phyloP scores from a whole-genome alignment of 441 rosid genomes.

The Cnidoscolus chayamansa region DNA sequence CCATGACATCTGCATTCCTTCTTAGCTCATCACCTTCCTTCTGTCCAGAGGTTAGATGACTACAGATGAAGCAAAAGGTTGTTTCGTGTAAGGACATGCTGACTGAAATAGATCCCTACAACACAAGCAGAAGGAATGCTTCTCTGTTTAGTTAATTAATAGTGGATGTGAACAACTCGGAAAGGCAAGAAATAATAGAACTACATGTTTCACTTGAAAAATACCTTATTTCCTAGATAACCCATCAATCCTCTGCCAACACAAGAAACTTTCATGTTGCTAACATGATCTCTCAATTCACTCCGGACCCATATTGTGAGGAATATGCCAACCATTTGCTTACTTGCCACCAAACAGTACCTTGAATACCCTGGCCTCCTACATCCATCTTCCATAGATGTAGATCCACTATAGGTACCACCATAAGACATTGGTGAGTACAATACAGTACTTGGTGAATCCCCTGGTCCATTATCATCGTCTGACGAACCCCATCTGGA shows the following conservation, averaged over 20 bases:
- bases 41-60: conserved; percentile 92
- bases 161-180: conserved; percentile 8
- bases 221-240: conserved; percentile 95
- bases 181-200: conserved; percentile 7
- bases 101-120: conserved; percentile 91
- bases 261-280: conserved; percentile 91
- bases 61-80: conserved; percentile 92
- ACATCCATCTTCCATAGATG: conserved; percentile 57
- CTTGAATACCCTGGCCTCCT: conserved; percentile 68
- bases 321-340: conserved; percentile 96
- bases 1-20: conserved; percentile 94
- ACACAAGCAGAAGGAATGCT: conserved; percentile 22
- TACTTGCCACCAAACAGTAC: conserved; percentile 88
- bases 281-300: conserved; percentile 72
- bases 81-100: conserved; percentile 96
- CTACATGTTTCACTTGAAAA: conserved; percentile 8
- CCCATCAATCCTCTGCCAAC: conserved; percentile 99
- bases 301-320: conserved; percentile 89
- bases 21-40: conserved; percentile 95
- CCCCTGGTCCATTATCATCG: conserved; percentile 81
- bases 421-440: conserved; percentile 66
- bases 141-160: conserved; percentile 5
- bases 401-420: conserved; percentile 37
- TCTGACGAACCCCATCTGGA: conserved; percentile 91
- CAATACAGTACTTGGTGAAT: conserved; percentile 79